These are phyloP conservation scores for Mycosphaerelloides madeirae DNA, from an alignment of 2,329 filamentous ascomycete species.

Conservation along the genomic window DNA sequence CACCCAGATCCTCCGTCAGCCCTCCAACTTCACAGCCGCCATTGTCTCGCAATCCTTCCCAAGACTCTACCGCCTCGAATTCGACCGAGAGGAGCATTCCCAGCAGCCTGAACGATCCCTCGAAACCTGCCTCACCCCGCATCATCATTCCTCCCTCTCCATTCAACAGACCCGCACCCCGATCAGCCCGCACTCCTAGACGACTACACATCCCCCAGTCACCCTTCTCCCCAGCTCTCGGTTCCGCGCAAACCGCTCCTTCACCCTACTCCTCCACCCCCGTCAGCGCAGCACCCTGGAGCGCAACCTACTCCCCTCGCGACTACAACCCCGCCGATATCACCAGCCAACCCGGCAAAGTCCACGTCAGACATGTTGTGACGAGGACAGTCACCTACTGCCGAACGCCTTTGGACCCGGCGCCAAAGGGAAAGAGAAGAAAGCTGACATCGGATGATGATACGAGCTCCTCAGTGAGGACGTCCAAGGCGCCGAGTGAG, in stretches of 20 bases:
- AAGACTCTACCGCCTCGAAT: conserved; percentile 21
- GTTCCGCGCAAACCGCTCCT: conserved; percentile 38
- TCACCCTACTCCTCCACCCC: conserved; percentile 64
- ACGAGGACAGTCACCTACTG: conserved; percentile 94
- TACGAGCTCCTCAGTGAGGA: conserved; percentile 1
- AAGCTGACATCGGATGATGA: conserved; percentile 51
- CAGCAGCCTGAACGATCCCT: conserved; percentile 16
- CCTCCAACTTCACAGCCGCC: conserved; percentile 28
- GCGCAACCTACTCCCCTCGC: conserved; percentile 57
- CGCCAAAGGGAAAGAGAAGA: conserved; percentile 87
- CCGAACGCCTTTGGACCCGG: conserved; percentile 66
- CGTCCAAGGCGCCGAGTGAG: conserved; percentile 15
- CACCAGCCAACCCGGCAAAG: conserved; percentile 39
- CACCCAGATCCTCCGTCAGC: conserved; percentile 32
- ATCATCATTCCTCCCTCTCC: conserved; percentile 41
- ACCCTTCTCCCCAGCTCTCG: conserved; percentile 55
- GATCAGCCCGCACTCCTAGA: conserved; percentile 55
- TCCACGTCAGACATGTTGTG: conserved; percentile 79
- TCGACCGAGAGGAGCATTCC: conserved; percentile 10
- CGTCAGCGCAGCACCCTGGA: conserved; percentile 34
- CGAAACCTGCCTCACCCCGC: conserved; percentile 35
- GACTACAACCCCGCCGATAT: conserved; percentile 51
- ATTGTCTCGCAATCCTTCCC: conserved; percentile 34
- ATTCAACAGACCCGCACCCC: conserved; percentile 50
- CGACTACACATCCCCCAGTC: conserved; percentile 74